phyloP scores from a whole-genome alignment of 257 asterid species.

The Parsonsia alboflavescens region DNA sequence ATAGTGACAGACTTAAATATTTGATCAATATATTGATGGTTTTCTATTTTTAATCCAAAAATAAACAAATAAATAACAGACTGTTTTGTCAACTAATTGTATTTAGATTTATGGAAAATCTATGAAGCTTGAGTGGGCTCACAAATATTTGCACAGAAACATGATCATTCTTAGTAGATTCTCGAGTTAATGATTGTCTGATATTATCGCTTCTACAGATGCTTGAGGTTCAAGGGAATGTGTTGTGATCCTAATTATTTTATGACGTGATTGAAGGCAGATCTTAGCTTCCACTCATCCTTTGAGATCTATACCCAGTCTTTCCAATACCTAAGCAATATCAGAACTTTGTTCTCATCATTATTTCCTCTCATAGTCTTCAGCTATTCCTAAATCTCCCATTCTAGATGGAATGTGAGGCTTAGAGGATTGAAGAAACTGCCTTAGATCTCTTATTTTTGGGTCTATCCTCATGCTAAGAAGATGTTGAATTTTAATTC shows the following conservation, averaged over 20 bases:
- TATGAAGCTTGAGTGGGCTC: background rate
- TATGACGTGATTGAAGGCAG: background rate
- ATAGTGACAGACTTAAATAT: background rate
- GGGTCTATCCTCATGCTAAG: background rate
- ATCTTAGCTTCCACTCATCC: background rate
- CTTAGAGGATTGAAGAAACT: background rate
- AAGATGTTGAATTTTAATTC: background rate
- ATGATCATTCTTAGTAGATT: background rate
- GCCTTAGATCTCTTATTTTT: background rate
- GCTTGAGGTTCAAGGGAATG: background rate
- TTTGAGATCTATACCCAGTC: background rate
- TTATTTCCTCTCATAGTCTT: background rate
- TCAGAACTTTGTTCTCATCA: background rate
- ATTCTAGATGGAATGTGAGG: background rate
- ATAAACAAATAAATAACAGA: background rate
- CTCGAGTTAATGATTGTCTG: background rate
- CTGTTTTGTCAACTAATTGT: background rate
- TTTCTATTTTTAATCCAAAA: background rate
- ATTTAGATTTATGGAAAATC: background rate
- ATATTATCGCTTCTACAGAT: background rate
- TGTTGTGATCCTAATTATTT: background rate
- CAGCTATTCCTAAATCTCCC: background rate
- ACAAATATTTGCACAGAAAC: background rate
- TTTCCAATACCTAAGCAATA: background rate
- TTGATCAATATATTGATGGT: background rate